phyloP scores from a whole-genome alignment of 1,284 basidiomycete genomes.

The Boletus smithii region DNA sequence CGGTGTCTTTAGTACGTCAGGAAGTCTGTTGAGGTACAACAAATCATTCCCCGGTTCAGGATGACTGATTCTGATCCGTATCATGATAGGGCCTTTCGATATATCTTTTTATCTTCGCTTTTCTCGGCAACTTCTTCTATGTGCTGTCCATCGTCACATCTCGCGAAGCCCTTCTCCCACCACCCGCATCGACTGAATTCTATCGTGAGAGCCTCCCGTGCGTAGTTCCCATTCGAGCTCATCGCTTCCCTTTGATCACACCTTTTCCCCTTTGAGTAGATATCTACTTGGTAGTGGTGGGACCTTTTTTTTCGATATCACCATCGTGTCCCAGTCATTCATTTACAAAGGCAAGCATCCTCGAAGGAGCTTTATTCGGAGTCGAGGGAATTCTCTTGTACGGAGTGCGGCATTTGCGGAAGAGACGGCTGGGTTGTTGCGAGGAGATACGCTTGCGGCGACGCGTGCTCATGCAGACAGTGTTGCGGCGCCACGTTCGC shows the following conservation, averaged over 20 bases:
- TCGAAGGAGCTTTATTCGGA: constrained; percentile 23
- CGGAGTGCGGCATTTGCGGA: constrained; percentile 32
- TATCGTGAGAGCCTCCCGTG: constrained; percentile 74
- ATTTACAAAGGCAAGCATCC: constrained; percentile 45
- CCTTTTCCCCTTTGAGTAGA: constrained; percentile 36
- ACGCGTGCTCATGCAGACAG: constrained; percentile 17
- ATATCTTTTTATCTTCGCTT: constrained; percentile 87
- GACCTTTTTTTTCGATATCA: constrained; percentile 86
- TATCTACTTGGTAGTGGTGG: constrained; percentile 86
- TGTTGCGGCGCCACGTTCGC: constrained; percentile 16
- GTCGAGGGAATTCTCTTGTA: constrained; percentile 32
- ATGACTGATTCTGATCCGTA: constrained; percentile 12
- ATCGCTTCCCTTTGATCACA: constrained; percentile 7
- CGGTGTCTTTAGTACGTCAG: constrained; percentile 63
- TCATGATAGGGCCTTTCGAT: constrained; percentile 77
- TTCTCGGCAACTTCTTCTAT: constrained; percentile 88
- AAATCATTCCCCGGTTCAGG: not conserved
- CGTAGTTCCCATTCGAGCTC: constrained; percentile 32
- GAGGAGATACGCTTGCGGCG: constrained; percentile 36
- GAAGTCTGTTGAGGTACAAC: constrained; percentile 79
- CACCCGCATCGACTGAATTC: constrained; percentile 54
- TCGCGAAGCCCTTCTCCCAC: constrained; percentile 51
- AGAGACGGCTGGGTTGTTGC: constrained; percentile 48
- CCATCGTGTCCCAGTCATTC: constrained; percentile 68
- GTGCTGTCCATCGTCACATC: constrained; percentile 79